These are phyloP conservation scores for Bothia castanella DNA, from an alignment of 1,284 basidiomycete species.

Conservation along the genomic window DNA sequence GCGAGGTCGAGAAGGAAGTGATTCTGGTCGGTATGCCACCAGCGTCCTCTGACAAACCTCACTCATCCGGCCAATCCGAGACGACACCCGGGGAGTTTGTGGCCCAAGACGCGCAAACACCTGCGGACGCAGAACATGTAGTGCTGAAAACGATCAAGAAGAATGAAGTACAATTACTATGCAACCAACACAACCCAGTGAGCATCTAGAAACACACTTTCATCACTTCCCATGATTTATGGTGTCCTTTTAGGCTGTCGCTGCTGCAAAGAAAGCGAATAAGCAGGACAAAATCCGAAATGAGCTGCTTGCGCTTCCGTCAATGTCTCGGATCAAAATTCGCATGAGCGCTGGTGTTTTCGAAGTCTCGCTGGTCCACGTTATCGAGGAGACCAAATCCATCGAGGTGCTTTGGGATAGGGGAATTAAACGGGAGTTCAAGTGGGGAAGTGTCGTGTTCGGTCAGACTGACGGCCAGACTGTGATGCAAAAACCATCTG, in stretches of 20 bases:
- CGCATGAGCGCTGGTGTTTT: constrained; percentile 75
- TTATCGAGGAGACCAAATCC: constrained; percentile 61
- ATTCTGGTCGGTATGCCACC: constrained; percentile 47
- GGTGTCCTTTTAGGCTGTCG: constrained; percentile 47
- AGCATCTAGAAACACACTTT: constrained; percentile 29
- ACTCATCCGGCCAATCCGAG: constrained; percentile 11
- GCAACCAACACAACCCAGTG: constrained; percentile 81
- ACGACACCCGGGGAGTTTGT: background rate
- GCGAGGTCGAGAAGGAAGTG: constrained; percentile 75
- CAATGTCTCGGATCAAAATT: constrained; percentile 74
- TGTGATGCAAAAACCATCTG: constrained; percentile 62
- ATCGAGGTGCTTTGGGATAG: constrained; percentile 81
- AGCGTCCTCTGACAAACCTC: constrained; percentile 18
- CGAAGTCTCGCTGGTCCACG: constrained; percentile 70
- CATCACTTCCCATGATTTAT: constrained; percentile 4
- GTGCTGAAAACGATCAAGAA: constrained; percentile 68
- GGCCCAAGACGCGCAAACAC: constrained; percentile 4
- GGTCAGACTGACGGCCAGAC: constrained; percentile 54
- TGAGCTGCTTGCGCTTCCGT: constrained; percentile 63
- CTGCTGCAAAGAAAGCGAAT: constrained; percentile 65
- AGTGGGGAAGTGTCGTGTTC: constrained; percentile 74
- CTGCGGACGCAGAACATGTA: constrained; percentile 28
- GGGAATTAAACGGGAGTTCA: constrained; percentile 66
- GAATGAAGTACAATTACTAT: constrained; percentile 68
- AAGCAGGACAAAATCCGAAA: constrained; percentile 65